A percentile compares a stretch with the other conserved stretches of the same genome.
Evolutionary conservation across 306 rosid species (phyloP).

Genomic region (Adenanthera pavonina): DNA sequence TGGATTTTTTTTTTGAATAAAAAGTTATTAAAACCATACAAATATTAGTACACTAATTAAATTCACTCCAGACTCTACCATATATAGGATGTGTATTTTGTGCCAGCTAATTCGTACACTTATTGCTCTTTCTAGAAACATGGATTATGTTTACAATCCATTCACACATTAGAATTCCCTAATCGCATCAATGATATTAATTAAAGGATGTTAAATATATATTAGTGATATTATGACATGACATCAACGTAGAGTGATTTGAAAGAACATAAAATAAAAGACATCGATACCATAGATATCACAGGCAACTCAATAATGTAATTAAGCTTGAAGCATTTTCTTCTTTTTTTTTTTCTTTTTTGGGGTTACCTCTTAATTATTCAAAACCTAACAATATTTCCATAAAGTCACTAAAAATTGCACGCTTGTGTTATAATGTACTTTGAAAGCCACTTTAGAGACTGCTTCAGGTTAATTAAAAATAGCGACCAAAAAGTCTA

Average conservation of each 20-base stretch:
- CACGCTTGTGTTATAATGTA: not conserved
- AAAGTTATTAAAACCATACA: no score
- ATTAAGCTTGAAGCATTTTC: constrained; percentile 41
- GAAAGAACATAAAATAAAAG: not conserved
- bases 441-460: not conserved
- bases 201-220: no score
- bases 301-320: not conserved
- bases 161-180: no score
- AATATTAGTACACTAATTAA: no score
- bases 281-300: not conserved
- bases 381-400: constrained; percentile 20
- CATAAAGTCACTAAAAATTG: not conserved
- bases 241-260: not conserved
- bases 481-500: not conserved
- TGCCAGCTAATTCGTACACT: no score
- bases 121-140: no score
- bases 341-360: no score
- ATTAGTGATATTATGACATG: constrained; percentile 35
- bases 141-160: no score
- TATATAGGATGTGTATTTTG: no score
- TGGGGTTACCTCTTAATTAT: not conserved
- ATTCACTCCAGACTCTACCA: no score
- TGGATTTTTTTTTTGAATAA: no score
- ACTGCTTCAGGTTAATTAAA: constrained; percentile 12
- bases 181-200: no score